Base-by-base conservation (phyloP, 345 rosid species). In the Reutealis trisperma region DNA sequence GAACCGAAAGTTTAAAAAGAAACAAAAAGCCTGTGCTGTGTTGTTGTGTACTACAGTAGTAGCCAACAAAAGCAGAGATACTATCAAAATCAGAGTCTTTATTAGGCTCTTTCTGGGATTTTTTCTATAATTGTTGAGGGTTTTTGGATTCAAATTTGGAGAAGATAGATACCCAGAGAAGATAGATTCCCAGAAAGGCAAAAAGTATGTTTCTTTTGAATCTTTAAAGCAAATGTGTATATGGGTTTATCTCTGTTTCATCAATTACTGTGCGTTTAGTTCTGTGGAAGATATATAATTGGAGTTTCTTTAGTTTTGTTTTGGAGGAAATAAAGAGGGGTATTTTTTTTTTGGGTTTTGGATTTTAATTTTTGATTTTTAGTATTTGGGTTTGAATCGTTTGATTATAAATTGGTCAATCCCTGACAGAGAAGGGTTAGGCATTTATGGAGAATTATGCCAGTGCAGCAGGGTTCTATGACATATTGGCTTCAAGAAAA, bases 401-500 rank as follows among this genome's bases (percentile, higher is more conserved):
- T 37, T 37, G 41, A 37, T 37, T 37, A 37, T 37, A 37, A 24
- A 22, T 42, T 44, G 21, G 27, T 62, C 27, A 51, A 51, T 62
- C 66, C 30, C 1, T 30, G 60, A 44, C 51, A 44, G 18, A 74
- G 64, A 70, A 74, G 51, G 62, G 25, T n/a, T 37, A 51, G 70
- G 22, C 16, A 34, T 55, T 73, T 13, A 78, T 93, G 99, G 89
- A 85, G 80, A 79, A 71, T 45, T 74, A 74, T 64, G 69, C 84
- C 70, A 72, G 93, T 83, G 85, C 83, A 21, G 92, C 83, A 22
- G 92, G 84, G 69, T 70, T 86, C 41, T 91, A 93, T 70, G 93
- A 89, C 70, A 75, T 89, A 75, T 70, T 92, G 86, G 94, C 96
- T 63, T 93, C 99, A 78, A 88, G 97, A 89, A 96, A 86, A 79